phyloP scores from a whole-genome alignment of 192 early-diverging fungal species.

The Dissophora ornata region DNA sequence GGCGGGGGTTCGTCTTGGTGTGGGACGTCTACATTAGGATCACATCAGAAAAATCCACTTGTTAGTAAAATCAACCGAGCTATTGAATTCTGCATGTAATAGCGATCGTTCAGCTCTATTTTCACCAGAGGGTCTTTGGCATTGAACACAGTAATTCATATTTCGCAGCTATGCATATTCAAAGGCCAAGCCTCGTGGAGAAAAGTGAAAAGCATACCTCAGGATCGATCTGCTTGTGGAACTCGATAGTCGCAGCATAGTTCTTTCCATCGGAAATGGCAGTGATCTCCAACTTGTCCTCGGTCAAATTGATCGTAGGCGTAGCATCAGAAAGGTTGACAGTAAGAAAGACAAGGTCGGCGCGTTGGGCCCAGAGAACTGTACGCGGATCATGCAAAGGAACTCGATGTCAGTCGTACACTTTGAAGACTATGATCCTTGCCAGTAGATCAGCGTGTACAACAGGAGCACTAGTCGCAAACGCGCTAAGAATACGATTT shows the following conservation, averaged over 20 bases:
- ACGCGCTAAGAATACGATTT: too few relatives aligned
- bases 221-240: constrained; percentile 76
- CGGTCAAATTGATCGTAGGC: constrained; percentile 65
- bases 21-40: constrained; percentile 66
- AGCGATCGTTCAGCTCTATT: too few relatives aligned
- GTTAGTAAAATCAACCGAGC: too few relatives aligned
- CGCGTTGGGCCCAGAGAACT: constrained; percentile 93
- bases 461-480: too few relatives aligned
- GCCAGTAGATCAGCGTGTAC: too few relatives aligned
- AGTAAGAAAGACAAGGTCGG: constrained; percentile 84
- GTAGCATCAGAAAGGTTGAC: constrained; percentile 80
- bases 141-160: too few relatives aligned
- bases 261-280: constrained; percentile 67
- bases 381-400: neutral
- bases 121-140: too few relatives aligned
- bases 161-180: too few relatives aligned
- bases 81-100: too few relatives aligned
- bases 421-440: too few relatives aligned
- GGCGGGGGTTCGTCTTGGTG: constrained; percentile 72
- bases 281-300: constrained; percentile 70
- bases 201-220: too few relatives aligned
- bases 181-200: too few relatives aligned
- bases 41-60: neutral
- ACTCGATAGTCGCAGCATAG: constrained; percentile 81
- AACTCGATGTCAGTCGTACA: neutral